Base-by-base conservation (phyloP, 768 basidiomycete genomes). In the Boletus sp. region DNA sequence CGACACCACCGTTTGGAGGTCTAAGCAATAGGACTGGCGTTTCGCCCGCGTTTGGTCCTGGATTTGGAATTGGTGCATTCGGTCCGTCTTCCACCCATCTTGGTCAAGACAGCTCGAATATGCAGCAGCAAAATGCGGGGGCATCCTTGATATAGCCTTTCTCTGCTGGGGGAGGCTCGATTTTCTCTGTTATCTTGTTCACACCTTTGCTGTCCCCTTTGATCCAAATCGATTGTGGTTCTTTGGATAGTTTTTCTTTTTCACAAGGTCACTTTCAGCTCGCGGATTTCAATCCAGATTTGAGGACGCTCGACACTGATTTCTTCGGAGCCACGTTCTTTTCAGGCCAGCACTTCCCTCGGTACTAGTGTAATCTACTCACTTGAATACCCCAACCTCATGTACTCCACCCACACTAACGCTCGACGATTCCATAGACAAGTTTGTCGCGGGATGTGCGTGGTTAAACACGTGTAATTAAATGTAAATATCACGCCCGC, bases 141-240 rank as follows among this genome's bases (percentile, higher is more conserved):
- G 69, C 75, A 9, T 81, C 81, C 23, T 68, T 84, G 51, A 83
- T 84, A 56, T 84, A 71, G 68, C 57, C 33, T 39, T 40, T 41
- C 45, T 43, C 38, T 57, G 53, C 60, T 62, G 60, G 52, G 46
- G 55, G 53, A 15, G 39, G 27, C 34, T 21, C 42, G 7, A 29
- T 13, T 32, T 38, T 37, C 19, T 29, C 11, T 43, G n/a, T 47
- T 25, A 27, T 46, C 4, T 14, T 43, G 27, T 48, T 54, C 23
- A 32, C 40, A 35, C 33, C 1, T 5, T 39, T 50, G 13, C 47
- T 60, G 15, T 10, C 15, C 47, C 19, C 23, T 40, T 46, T 37
- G 42, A 54, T 41, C 13, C 25, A 29, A 11, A 50, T 23, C 5
- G n/a, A 19, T 30, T 25, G n/a, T 38, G 37, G 29, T 43, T 46